These are phyloP conservation scores for Lentinula aciculospora DNA, from an alignment of 768 basidiomycete genomes.

Conservation along the genomic window DNA sequence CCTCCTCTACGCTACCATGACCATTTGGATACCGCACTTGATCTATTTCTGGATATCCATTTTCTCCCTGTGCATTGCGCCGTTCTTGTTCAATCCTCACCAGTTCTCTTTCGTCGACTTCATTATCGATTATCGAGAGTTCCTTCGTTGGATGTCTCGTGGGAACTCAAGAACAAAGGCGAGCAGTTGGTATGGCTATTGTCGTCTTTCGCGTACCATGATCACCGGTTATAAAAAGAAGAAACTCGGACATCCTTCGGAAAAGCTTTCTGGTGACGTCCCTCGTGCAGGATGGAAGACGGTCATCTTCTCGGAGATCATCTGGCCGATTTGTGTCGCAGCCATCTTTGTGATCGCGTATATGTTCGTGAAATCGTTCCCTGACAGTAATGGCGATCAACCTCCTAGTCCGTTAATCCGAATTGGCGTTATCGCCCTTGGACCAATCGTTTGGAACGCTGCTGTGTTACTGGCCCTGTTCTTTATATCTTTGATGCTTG, in stretches of 20 bases:
- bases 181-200: constrained; percentile 99
- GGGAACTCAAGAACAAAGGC: constrained; percentile 96
- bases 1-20: constrained; percentile 85
- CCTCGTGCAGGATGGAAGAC: constrained; percentile 86
- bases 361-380: constrained; percentile 93
- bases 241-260: constrained; percentile 94
- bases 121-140: constrained; percentile 98
- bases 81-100: constrained; percentile 99
- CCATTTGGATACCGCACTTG: constrained; percentile 90
- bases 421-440: constrained; percentile 82
- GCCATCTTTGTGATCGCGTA: constrained; percentile 78
- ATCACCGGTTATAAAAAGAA: constrained; percentile 99
- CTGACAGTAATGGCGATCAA: constrained; percentile 49
- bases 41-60: constrained; percentile 99
- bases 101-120: constrained; percentile 97
- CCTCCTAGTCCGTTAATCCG: constrained; percentile 86
- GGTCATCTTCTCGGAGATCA: constrained; percentile 78
- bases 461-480: constrained; percentile 80
- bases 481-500: constrained; percentile 88
- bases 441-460: constrained; percentile 95
- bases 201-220: constrained; percentile 92
- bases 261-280: constrained; percentile 92
- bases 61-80: constrained; percentile 89
- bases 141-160: constrained; percentile 98
- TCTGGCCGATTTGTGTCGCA: constrained; percentile 76